A percentile compares a stretch with the other conserved stretches of the same genome.
phyloP scores from a whole-genome alignment of 352 stramenopile species.

The Pythium dissimile region DNA sequence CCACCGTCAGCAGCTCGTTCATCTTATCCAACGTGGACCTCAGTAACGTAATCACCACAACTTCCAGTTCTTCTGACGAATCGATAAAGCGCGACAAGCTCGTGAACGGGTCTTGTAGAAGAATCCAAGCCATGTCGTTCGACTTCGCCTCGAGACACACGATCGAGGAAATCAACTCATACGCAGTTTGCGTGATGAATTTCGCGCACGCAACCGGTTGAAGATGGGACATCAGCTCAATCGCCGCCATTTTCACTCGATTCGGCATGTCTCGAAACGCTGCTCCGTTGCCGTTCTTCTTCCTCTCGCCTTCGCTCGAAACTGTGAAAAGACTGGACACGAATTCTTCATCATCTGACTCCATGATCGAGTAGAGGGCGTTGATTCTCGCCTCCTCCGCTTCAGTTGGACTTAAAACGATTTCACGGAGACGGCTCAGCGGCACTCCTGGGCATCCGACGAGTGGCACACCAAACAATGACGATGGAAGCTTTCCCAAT shows the following conservation, averaged over 20 bases:
- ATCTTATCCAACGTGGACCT: slow-evolving; percentile 76
- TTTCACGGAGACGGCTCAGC: slow-evolving; percentile 64
- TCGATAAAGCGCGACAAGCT: slow-evolving; percentile 63
- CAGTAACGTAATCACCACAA: slow-evolving; percentile 69
- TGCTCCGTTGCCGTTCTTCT: slow-evolving; percentile 57
- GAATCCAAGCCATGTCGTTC: slow-evolving; percentile 80
- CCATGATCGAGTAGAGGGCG: slow-evolving; percentile 67
- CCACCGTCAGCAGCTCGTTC: slow-evolving; percentile 66
- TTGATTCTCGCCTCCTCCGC: slow-evolving; percentile 64
- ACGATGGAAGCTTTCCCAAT: slow-evolving; percentile 20
- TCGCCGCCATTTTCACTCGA: slow-evolving; percentile 61
- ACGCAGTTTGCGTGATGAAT: slow-evolving; percentile 68
- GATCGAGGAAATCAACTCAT: slow-evolving; percentile 83
- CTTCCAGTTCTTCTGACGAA: slow-evolving; percentile 55
- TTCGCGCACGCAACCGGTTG: slow-evolving; percentile 54
- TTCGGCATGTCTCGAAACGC: slow-evolving; percentile 69
- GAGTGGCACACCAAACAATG: slow-evolving; percentile 55
- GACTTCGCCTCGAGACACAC: slow-evolving; percentile 75
- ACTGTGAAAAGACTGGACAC: slow-evolving; percentile 54
- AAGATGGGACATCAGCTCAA: slow-evolving; percentile 64
- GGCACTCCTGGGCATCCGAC: slow-evolving; percentile 43
- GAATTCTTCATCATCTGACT: slow-evolving; percentile 64
- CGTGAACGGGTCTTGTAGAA: slow-evolving; percentile 77
- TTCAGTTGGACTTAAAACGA: slow-evolving; percentile 53
- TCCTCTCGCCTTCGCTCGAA: slow-evolving; percentile 55